Conservation (phyloP, 1,139 yeast species). For the Lodderomyces parapsilosis region DNA sequence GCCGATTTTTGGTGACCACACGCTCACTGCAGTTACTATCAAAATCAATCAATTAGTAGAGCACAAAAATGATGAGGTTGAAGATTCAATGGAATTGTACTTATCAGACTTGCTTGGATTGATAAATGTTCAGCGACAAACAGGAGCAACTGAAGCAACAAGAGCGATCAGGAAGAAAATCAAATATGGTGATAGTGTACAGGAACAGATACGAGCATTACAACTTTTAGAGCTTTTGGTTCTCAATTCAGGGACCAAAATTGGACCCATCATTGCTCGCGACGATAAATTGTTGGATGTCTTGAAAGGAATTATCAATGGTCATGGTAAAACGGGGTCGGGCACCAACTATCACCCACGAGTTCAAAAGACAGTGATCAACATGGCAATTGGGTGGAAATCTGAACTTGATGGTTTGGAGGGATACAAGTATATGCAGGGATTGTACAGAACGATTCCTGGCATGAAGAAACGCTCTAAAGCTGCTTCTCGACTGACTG, state of each 20-base stretch:
- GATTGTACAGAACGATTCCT: constrained; percentile 42
- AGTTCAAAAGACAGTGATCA: constrained; percentile 46
- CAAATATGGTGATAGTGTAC: constrained; percentile 68
- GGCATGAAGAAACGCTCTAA: constrained; percentile 7
- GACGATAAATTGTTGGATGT: constrained; percentile 74
- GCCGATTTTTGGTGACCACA: constrained; percentile 46
- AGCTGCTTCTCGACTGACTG: constrained; percentile 1
- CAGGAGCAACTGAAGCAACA: constrained; percentile 78
- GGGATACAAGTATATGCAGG: constrained; percentile 52
- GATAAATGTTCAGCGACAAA: constrained; percentile 35
- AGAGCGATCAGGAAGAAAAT: constrained; percentile 84
- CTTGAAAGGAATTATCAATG: constrained; percentile 48
- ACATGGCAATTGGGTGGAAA: constrained; percentile 65
- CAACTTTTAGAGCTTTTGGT: constrained; percentile 72
- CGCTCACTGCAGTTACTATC: constrained; percentile 43
- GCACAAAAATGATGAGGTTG: constrained; percentile 32
- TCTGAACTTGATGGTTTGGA: constrained; percentile 50
- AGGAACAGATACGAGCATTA: constrained; percentile 65
- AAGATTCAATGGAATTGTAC: constrained; percentile 35
- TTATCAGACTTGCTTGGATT: constrained; percentile 39
- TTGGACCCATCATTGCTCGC: constrained; percentile 54
- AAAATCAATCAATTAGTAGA: constrained; percentile 43
- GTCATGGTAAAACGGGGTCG: constrained; percentile 35
- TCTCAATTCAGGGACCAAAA: constrained; percentile 63
- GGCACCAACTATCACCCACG: constrained; percentile 41